Percentiles rank a stretch among this genome's conserved stretches.
Conservation (phyloP, 2,329 filamentous ascomycete species). For the Biscogniauxia sp. region DNA sequence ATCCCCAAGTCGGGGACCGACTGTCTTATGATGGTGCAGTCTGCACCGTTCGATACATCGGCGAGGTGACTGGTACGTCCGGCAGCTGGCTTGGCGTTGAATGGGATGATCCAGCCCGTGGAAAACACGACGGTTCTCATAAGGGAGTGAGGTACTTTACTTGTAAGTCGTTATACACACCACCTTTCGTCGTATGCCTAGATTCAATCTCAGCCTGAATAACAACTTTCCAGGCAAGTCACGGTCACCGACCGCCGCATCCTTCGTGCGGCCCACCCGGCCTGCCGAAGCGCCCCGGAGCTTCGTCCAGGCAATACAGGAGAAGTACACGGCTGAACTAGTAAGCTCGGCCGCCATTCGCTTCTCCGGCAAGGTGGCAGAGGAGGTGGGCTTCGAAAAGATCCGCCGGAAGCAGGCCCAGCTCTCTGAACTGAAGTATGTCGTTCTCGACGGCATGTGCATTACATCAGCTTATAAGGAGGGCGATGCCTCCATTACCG, state of each 20-base stretch:
- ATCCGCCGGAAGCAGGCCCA: conserved; percentile 76
- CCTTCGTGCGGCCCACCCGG: conserved; percentile 80
- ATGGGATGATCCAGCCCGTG: conserved; percentile 85
- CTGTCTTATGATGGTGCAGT: conserved; percentile 73
- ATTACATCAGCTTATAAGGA: conserved; percentile 45
- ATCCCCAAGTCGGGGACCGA: conserved; percentile 64
- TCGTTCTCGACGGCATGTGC: conserved; percentile 76
- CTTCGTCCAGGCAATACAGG: conserved; percentile 75
- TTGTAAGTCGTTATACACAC: conserved; percentile 52
- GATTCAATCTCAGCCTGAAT: neutral
- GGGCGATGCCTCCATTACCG: conserved; percentile 40
- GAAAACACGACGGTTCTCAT: conserved; percentile 87
- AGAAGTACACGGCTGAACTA: conserved; percentile 75
- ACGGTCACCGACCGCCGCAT: conserved; percentile 69
- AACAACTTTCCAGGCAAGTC: conserved; percentile 48
- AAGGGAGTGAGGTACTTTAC: conserved; percentile 77
- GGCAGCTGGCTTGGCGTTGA: conserved; percentile 91
- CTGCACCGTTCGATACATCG: conserved; percentile 84
- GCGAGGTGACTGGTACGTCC: conserved; percentile 70
- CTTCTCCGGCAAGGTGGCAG: conserved; percentile 78
- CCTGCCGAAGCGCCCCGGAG: conserved; percentile 64
- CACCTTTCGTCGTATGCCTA: neutral
- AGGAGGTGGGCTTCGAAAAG: conserved; percentile 95
- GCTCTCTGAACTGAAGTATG: conserved; percentile 73
- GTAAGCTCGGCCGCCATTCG: conserved; percentile 51